A percentile compares a stretch with the other conserved stretches of the same genome.
Evolutionary conservation across 2,329 filamentous ascomycete genomes (phyloP).

Genomic region (Penicillium sclerotiorum): DNA sequence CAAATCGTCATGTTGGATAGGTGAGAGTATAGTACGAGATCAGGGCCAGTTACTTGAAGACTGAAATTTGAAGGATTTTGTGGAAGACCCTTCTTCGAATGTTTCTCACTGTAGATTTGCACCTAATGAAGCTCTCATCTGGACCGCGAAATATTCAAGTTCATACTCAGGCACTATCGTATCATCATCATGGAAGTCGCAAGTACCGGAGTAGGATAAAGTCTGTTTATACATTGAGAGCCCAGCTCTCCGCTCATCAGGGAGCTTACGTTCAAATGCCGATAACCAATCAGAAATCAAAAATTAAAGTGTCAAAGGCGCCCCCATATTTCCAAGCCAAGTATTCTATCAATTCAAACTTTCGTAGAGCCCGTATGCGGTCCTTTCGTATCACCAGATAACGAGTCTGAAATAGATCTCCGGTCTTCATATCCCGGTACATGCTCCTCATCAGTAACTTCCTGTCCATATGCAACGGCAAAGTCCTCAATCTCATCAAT

Average conservation of each 20-base stretch:
- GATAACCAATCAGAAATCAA: slow-evolving; percentile 5
- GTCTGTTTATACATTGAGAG: slow-evolving; percentile 1
- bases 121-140: too few species aligned
- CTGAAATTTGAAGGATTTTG: too few species aligned
- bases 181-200: too few species aligned
- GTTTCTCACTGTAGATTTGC: too few species aligned
- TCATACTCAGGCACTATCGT: too few species aligned
- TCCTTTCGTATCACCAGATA: slow-evolving; percentile 22
- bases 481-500: slow-evolving; percentile 31
- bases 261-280: background rate
- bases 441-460: slow-evolving; percentile 29
- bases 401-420: slow-evolving; percentile 14
- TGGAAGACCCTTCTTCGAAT: too few species aligned
- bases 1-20: too few species aligned
- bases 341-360: slow-evolving; percentile 11
- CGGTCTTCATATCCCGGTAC: slow-evolving; percentile 5
- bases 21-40: too few species aligned
- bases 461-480: slow-evolving; percentile 36
- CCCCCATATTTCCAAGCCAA: background rate
- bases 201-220: too few species aligned
- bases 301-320: slow-evolving; percentile 9
- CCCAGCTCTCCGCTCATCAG: slow-evolving; percentile 1
- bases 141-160: too few species aligned
- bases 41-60: too few species aligned
- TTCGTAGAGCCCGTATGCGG: slow-evolving; percentile 16